Evolutionary conservation across 441 rosid genomes (phyloP), one percentile per base, ranked within the genome.

Genomic region (Gossypium trilobum): DNA sequence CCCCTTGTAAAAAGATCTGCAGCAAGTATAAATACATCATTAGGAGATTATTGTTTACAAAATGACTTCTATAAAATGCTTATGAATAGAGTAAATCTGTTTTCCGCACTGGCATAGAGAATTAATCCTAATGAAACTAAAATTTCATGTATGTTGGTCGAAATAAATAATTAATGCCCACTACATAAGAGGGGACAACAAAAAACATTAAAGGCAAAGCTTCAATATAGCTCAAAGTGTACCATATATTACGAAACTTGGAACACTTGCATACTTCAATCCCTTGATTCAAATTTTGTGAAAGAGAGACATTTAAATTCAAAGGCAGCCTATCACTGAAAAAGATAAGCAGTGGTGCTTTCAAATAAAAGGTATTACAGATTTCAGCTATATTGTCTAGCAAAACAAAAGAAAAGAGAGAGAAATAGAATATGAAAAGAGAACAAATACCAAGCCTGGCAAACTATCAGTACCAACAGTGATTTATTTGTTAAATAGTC

Each of bases 1-100:
- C 98, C 98, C 84, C 98, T 89, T 2, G 98, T 94, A 80, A 91
- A 94, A 52, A 94, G 79, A 82, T 94, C 97, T 91, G 92, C 85
- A 80, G 8, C 60, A 79, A 52, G 31, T 19, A 72, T 23, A 19
- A 2, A 6, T 16, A 8, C 2, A 44, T 46, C 72, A 78, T 79
- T 63, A 86, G 73, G 11, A 78, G 58, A 78, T 73, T 36, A 73
- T 61, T 58, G 8, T 51, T 25, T 55, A 54, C 4, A 33, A n/a
- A 4, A 71, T 10, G 22, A 3, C 13, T 6, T 7, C 42, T 39
- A 57, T n/a, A 60, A 5, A 46, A 66, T 19, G n/a, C 39, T 16
- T 52, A 52, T 0, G 22, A 46, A 33, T 33, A 66, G 17, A 54
- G 57, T 5, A 33, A 48, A 16, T 16, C 23, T 5, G 1, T 52